Evolutionary conservation across 345 rosid genomes (phyloP).

Genomic region (Gossypium turneri): DNA sequence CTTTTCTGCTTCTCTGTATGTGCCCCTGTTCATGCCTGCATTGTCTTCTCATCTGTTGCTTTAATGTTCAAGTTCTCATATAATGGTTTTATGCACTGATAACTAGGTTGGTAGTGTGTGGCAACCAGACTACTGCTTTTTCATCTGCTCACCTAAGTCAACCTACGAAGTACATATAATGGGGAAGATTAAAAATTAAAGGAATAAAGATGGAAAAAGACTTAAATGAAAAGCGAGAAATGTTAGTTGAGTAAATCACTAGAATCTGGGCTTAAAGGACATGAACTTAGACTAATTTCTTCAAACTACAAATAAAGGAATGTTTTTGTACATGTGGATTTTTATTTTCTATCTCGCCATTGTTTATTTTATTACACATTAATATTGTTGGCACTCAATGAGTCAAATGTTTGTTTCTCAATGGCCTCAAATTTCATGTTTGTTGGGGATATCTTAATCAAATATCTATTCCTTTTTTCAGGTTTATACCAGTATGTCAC

Average conservation of each 20-base stretch:
- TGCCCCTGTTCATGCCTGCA: background rate
- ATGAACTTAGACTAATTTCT: background rate
- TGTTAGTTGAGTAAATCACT: background rate
- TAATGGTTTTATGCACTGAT: background rate
- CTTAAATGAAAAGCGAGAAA: background rate
- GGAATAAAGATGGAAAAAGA: constrained; percentile 3
- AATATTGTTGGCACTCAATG: background rate
- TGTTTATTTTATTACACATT: background rate
- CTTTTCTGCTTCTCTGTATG: background rate
- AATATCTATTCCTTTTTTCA: constrained; percentile 31
- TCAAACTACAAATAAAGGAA: background rate
- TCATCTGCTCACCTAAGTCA: background rate
- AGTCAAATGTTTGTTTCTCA: background rate
- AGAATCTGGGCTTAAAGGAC: background rate
- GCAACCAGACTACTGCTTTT: background rate
- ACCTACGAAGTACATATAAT: background rate
- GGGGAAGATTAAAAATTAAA: background rate
- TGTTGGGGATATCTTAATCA: background rate
- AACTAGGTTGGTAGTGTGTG: background rate
- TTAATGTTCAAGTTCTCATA: background rate
- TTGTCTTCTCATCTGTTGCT: background rate
- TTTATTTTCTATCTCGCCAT: background rate
- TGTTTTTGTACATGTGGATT: background rate
- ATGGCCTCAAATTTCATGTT: background rate
- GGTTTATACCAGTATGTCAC: constrained; percentile 95